Percentiles rank a stretch among this genome's conserved stretches.
Conservation (phyloP, 2,329 filamentous ascomycete species). For the Mycosphaerella sp. region DNA sequence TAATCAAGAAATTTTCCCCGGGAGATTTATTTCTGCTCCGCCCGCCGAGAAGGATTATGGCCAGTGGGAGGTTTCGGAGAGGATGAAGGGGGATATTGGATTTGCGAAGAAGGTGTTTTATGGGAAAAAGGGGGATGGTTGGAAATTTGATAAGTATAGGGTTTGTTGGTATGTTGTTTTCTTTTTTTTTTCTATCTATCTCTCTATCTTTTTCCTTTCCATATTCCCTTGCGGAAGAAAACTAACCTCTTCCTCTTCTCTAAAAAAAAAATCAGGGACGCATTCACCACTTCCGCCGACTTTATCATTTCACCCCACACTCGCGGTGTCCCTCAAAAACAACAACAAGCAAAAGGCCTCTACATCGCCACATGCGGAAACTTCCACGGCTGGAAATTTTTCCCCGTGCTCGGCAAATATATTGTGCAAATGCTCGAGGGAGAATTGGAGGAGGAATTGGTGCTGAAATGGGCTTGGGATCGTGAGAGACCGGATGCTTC, state of each 20-base stretch:
- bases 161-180: slow-evolving; percentile 56
- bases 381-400: slow-evolving; percentile 37
- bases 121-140: slow-evolving; percentile 49
- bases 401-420: slow-evolving; percentile 34
- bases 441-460: slow-evolving; percentile 40
- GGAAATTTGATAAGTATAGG: slow-evolving; percentile 56
- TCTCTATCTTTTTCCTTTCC: not conserved
- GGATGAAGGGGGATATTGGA: slow-evolving; percentile 54
- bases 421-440: slow-evolving; percentile 34
- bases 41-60: slow-evolving; percentile 52
- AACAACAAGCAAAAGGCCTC: slow-evolving; percentile 21
- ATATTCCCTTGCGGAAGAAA: not conserved
- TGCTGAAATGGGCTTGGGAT: slow-evolving; percentile 53
- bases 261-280: slow-evolving; percentile 49
- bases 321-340: too few relatives aligned
- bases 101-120: slow-evolving; percentile 54
- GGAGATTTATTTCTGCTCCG: slow-evolving; percentile 51
- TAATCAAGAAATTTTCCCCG: slow-evolving; percentile 47
- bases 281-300: slow-evolving; percentile 53
- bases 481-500: slow-evolving; percentile 50
- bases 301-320: slow-evolving; percentile 42
- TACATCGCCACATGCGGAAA: slow-evolving; percentile 44
- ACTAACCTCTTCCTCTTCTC: not conserved
- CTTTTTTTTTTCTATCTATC: too few relatives aligned
- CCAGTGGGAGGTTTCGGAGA: slow-evolving; percentile 55